A percentile compares a stretch with the other conserved stretches of the same genome.
Evolutionary conservation across 1,284 basidiomycete species (phyloP).

Genomic region (Hortiboletus rubellus): DNA sequence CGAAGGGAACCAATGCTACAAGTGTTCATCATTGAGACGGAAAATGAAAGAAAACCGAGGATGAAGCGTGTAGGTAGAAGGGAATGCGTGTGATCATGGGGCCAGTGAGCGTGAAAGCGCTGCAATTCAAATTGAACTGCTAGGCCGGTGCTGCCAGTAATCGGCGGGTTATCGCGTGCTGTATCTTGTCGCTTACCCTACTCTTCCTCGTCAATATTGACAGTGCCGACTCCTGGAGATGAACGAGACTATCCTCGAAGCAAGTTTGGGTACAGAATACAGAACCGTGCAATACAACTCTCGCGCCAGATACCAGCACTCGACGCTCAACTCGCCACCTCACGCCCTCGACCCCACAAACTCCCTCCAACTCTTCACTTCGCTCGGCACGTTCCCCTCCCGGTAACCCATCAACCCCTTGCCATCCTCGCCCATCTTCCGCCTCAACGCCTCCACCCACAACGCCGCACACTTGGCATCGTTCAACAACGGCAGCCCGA

Average conservation of each 20-base stretch:
- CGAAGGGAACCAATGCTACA: no score
- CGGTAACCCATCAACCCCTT: slow-evolving; percentile 81
- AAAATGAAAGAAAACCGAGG: no score
- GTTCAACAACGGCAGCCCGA: slow-evolving; percentile 88
- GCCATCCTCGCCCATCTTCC: slow-evolving; percentile 81
- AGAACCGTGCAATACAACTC: no score
- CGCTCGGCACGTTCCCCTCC: slow-evolving; percentile 90
- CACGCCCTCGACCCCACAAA: slow-evolving; percentile 74
- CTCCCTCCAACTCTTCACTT: slow-evolving; percentile 90
- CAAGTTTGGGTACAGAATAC: not conserved
- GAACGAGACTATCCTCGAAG: not conserved
- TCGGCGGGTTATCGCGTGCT: no score
- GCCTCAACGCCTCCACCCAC: slow-evolving; percentile 88
- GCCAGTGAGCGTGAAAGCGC: no score
- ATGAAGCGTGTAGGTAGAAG: no score
- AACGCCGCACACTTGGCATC: slow-evolving; percentile 88
- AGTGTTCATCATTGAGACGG: no score
- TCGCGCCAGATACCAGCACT: not conserved
- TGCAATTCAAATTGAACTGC: not conserved
- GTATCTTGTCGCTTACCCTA: not conserved
- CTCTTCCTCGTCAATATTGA: not conserved
- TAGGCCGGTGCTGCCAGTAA: no score
- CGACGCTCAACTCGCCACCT: not conserved
- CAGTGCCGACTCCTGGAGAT: not conserved
- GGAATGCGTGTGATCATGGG: no score